Conservation (phyloP, 2,329 filamentous ascomycete genomes). For the Corinectria fuckeliana region DNA sequence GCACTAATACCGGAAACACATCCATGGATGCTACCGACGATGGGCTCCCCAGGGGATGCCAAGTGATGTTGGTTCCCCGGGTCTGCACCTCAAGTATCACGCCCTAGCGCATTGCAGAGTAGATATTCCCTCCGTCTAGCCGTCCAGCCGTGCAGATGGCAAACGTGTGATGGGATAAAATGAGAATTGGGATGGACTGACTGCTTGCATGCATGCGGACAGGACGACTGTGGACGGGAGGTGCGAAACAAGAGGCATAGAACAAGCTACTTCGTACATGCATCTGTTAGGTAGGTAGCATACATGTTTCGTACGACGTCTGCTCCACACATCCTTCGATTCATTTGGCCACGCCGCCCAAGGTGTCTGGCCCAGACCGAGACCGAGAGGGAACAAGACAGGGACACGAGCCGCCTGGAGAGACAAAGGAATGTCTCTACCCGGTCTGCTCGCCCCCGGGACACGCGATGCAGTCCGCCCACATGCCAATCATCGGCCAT, state of each 20-base stretch:
- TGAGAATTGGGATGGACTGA: conserved; percentile 14
- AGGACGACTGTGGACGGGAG: neutral
- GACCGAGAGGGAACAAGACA: conserved; percentile 4
- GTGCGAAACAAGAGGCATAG: conserved; percentile 10
- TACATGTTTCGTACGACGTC: no score
- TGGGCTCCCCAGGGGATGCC: conserved; percentile 1
- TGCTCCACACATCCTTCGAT: conserved; percentile 10
- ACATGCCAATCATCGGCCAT: conserved; percentile 34
- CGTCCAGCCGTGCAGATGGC: conserved; percentile 19
- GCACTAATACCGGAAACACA: neutral
- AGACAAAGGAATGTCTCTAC: conserved; percentile 10
- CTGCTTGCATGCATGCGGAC: conserved; percentile 13
- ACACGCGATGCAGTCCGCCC: conserved; percentile 28
- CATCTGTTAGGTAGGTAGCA: no score
- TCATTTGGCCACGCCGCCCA: conserved; percentile 5
- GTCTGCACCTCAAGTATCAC: conserved; percentile 8
- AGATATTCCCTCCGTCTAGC: conserved; percentile 26
- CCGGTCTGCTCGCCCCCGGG: conserved; percentile 10
- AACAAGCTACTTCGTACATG: no score
- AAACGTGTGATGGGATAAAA: conserved; percentile 12
- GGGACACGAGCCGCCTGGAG: conserved; percentile 2
- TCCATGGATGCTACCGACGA: neutral
- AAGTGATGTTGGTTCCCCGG: conserved; percentile 11
- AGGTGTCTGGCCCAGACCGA: no score
- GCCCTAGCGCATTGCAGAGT: conserved; percentile 7